Percentiles rank a stretch among this genome's conserved stretches.
Evolutionary conservation across 331 rosid species (phyloP).

Genomic region (Malus hybrid): DNA sequence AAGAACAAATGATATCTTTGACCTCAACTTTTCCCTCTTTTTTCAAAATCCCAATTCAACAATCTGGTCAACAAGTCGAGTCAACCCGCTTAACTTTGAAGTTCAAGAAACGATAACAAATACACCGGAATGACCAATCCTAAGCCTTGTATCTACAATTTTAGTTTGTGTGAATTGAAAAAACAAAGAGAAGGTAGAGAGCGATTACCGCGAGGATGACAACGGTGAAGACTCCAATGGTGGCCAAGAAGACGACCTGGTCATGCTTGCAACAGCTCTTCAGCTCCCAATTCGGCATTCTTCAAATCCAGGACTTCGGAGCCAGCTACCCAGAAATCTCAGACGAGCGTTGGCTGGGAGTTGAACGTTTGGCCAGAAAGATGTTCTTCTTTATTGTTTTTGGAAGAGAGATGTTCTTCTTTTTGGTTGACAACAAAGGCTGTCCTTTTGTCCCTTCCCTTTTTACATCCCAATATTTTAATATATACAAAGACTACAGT

Average conservation of each 20-base stretch:
- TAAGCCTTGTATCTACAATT: not conserved
- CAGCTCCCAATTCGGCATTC: constrained; percentile 83
- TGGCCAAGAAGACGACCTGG: constrained; percentile 62
- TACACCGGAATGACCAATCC: not conserved
- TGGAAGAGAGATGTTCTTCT: too few relatives aligned
- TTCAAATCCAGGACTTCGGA: not conserved
- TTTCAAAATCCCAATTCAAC: not conserved
- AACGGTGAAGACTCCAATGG: constrained; percentile 63
- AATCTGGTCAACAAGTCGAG: not conserved
- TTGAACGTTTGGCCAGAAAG: too few relatives aligned
- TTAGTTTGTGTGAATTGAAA: not conserved
- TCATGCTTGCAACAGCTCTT: constrained; percentile 71
- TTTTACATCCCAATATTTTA: too few relatives aligned
- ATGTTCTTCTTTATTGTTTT: too few relatives aligned
- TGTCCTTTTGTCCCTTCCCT: too few relatives aligned
- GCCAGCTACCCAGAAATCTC: not conserved
- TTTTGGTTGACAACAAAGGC: too few relatives aligned
- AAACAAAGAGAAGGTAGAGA: not conserved
- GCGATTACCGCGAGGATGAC: constrained; percentile 57
- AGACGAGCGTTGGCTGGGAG: not conserved
- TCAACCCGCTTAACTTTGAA: not conserved
- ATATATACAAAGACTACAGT: too few relatives aligned
- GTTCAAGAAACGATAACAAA: not conserved
- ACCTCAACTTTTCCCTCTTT: not conserved
- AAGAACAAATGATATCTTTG: not conserved